Evolutionary conservation across 2,329 filamentous ascomycete genomes (phyloP).

Genomic region (Cercospora brassicicola): DNA sequence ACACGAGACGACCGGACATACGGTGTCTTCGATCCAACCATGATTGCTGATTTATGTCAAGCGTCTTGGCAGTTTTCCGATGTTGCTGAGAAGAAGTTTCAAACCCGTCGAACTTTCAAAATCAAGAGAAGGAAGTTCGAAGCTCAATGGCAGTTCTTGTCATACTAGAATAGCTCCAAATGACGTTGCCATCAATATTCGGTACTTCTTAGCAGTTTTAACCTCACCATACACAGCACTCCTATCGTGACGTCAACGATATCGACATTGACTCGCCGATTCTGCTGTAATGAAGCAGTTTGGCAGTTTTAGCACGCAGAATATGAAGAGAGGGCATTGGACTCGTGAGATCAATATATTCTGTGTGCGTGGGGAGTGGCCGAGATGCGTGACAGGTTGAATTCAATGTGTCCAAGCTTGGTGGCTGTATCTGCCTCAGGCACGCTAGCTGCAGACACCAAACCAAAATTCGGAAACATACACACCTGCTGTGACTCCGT

Average conservation of each 20-base stretch:
- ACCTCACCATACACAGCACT: neutral
- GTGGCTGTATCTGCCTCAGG: neutral
- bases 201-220: slow-evolving; percentile 1
- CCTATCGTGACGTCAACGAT: slow-evolving; percentile 12
- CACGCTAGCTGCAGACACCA: neutral
- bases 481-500: neutral
- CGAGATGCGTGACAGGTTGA: neutral
- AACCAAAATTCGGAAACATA: neutral
- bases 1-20: neutral
- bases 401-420: neutral
- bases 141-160: neutral
- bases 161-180: neutral
- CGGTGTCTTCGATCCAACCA: slow-evolving; percentile 17
- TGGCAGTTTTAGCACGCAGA: neutral
- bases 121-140: neutral
- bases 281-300: too few relatives aligned
- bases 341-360: neutral
- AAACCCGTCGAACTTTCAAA: neutral
- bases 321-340: too few relatives aligned
- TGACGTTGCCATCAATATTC: neutral
- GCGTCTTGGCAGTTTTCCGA: neutral
- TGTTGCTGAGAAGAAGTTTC: neutral
- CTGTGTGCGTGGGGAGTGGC: neutral
- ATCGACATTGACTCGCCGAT: neutral
- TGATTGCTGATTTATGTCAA: neutral